Evolutionary conservation across 371 early-diverging fungal genomes (phyloP).

Genomic region (Basidiobolus meristosporus): DNA sequence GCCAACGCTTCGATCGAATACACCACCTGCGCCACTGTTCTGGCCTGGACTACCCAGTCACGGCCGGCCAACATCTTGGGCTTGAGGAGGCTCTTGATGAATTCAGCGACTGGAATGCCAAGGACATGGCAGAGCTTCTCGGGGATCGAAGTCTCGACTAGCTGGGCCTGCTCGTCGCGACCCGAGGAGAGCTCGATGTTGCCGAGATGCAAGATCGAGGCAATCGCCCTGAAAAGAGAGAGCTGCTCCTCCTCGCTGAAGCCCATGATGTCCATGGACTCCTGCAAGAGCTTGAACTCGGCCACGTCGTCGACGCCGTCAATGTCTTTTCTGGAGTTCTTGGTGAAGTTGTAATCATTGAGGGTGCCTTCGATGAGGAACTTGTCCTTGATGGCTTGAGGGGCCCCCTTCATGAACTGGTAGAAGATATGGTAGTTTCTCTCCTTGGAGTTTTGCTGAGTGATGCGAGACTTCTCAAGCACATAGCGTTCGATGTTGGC

Average conservation of each 20-base stretch:
- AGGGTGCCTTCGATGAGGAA: constrained; percentile 41
- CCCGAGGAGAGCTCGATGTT: constrained; percentile 68
- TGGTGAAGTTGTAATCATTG: constrained; percentile 65
- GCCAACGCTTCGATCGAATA: constrained; percentile 89
- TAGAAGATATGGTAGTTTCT: constrained; percentile 99
- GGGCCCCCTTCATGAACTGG: constrained; percentile 80
- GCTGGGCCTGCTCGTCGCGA: constrained; percentile 70
- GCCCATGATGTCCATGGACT: constrained; percentile 72
- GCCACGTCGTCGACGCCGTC: constrained; percentile 84
- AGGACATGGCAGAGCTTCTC: constrained; percentile 91
- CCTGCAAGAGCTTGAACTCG: constrained; percentile 52
- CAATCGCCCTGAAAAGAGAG: constrained; percentile 69
- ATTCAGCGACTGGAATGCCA: constrained; percentile 72
- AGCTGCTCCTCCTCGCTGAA: constrained; percentile 55
- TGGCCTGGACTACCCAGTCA: constrained; percentile 88
- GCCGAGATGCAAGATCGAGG: constrained; percentile 92
- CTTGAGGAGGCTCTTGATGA: constrained; percentile 70
- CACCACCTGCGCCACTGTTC: constrained; percentile 71
- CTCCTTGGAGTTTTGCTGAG: constrained; percentile 78
- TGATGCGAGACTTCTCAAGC: constrained; percentile 95
- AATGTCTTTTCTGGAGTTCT: constrained; percentile 66
- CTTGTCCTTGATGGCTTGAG: constrained; percentile 31
- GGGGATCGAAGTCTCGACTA: constrained; percentile 54
- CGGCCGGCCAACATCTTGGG: constrained; percentile 92
- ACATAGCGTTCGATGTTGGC: constrained; percentile 97